Evolutionary conservation across 139 green algal species (phyloP).

Genomic region (Zygnema circumcarinatum): DNA sequence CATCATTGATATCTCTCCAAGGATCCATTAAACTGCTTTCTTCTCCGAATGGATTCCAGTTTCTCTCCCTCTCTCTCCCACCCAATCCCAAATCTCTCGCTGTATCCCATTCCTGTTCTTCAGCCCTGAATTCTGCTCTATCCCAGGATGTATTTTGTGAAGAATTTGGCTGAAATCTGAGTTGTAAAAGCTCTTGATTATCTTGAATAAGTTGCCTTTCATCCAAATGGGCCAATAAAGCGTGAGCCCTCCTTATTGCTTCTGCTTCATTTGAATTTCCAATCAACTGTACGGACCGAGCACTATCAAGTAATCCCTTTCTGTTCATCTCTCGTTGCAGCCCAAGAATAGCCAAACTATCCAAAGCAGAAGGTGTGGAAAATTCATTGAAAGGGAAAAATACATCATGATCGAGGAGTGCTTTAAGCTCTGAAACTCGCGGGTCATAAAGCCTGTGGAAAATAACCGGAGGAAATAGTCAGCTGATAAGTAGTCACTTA

Average conservation of each 20-base stretch:
- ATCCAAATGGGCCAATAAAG: slow-evolving; percentile 67
- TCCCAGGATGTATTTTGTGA: no score
- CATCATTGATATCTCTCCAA: no score
- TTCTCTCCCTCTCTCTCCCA: not conserved
- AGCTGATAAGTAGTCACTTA: no score
- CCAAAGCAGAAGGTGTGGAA: slow-evolving; percentile 58
- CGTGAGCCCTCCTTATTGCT: slow-evolving; percentile 13
- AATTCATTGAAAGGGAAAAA: slow-evolving; percentile 68
- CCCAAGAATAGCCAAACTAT: slow-evolving; percentile 65
- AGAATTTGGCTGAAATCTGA: not conserved
- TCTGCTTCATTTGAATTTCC: slow-evolving; percentile 8
- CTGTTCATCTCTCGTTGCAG: slow-evolving; percentile 59
- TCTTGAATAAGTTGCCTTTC: not conserved
- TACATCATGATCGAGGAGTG: slow-evolving; percentile 63
- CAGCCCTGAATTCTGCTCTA: no score
- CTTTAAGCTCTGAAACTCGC: slow-evolving; percentile 41
- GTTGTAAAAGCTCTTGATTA: not conserved
- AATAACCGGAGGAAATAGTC: no score
- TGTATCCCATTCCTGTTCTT: not conserved
- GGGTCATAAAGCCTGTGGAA: slow-evolving; percentile 73
- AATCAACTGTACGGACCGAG: slow-evolving; percentile 56
- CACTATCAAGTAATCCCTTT: slow-evolving; percentile 65
- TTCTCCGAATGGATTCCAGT: not conserved
- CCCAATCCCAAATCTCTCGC: not conserved
- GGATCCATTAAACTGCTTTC: no score